Conservation (phyloP, 768 basidiomycete species). For the Coprinopsis marcescibilis region DNA sequence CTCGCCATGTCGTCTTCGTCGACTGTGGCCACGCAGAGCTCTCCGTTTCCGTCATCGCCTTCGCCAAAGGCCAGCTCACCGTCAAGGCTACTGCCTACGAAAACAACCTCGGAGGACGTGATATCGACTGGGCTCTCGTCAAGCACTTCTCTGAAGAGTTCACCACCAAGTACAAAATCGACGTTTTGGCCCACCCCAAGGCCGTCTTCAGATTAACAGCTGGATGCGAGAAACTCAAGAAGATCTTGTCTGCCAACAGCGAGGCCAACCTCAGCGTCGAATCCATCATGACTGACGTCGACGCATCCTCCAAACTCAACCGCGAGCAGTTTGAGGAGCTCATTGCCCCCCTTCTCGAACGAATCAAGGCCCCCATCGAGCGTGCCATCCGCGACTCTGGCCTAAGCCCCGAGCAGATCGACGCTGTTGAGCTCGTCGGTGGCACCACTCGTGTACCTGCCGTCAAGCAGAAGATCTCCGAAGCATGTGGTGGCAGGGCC, state of each 20-base stretch:
- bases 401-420: slow-evolving; percentile 77
- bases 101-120: slow-evolving; percentile 90
- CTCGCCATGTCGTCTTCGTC: slow-evolving; percentile 87
- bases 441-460: slow-evolving; percentile 91
- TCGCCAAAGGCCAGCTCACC: slow-evolving; percentile 87
- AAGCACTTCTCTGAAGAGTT: slow-evolving; percentile 88
- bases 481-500: slow-evolving; percentile 74
- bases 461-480: slow-evolving; percentile 81
- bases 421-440: slow-evolving; percentile 89
- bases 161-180: slow-evolving; percentile 97
- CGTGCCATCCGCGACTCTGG: slow-evolving; percentile 78
- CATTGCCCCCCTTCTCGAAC: slow-evolving; percentile 67
- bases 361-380: slow-evolving; percentile 70
- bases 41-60: slow-evolving; percentile 83
- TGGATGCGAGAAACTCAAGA: slow-evolving; percentile 93
- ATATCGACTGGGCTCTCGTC: slow-evolving; percentile 90
- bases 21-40: slow-evolving; percentile 93
- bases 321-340: slow-evolving; percentile 82
- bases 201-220: slow-evolving; percentile 86
- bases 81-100: slow-evolving; percentile 90
- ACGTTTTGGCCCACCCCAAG: slow-evolving; percentile 87
- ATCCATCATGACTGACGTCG: slow-evolving; percentile 93
- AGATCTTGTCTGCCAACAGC: slow-evolving; percentile 89
- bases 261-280: slow-evolving; percentile 91
- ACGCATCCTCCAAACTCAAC: slow-evolving; percentile 79